Evolutionary conservation across 2,329 filamentous ascomycete genomes (phyloP).

Genomic region (Colletotrichum trifolii): DNA sequence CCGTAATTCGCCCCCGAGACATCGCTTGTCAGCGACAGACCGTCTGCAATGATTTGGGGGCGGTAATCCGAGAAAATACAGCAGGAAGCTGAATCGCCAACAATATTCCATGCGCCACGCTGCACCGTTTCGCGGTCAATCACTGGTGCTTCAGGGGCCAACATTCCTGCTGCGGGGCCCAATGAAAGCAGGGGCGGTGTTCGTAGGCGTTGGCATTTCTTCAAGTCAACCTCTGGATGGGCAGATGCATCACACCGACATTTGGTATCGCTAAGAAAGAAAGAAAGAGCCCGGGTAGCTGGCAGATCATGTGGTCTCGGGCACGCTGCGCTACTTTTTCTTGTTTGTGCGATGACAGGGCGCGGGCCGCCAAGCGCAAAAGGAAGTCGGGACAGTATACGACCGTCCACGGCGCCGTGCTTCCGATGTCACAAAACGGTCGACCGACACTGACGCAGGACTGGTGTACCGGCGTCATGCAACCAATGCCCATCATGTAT

Average conservation of each 20-base stretch:
- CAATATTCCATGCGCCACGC: slow-evolving; percentile 7
- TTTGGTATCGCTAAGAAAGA: slow-evolving; percentile 21
- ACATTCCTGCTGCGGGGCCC: slow-evolving; percentile 22
- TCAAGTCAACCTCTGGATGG: slow-evolving; percentile 25
- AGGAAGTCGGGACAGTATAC: no score
- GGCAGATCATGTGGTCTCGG: slow-evolving; percentile 25
- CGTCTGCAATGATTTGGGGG: neutral
- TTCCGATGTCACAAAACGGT: neutral
- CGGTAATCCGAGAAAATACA: slow-evolving; percentile 1
- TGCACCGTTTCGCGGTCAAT: slow-evolving; percentile 6
- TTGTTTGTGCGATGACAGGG: neutral
- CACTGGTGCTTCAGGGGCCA: slow-evolving; percentile 14
- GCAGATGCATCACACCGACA: slow-evolving; percentile 34
- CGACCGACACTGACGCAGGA: neutral
- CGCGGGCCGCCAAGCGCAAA: no score
- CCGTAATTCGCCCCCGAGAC: slow-evolving; percentile 4
- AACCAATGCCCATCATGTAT: slow-evolving; percentile 28
- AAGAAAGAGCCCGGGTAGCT: neutral
- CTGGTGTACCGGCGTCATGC: slow-evolving; percentile 18
- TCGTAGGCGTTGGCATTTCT: slow-evolving; percentile 6
- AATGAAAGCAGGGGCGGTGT: slow-evolving; percentile 17
- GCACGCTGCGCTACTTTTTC: neutral
- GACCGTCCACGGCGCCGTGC: neutral
- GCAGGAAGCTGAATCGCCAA: slow-evolving; percentile 18
- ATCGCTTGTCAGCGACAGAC: slow-evolving; percentile 12